Percentiles rank a stretch among this genome's conserved stretches.
phyloP scores from a whole-genome alignment of 1,139 yeast species.

The Meyerozyma athensensis region DNA sequence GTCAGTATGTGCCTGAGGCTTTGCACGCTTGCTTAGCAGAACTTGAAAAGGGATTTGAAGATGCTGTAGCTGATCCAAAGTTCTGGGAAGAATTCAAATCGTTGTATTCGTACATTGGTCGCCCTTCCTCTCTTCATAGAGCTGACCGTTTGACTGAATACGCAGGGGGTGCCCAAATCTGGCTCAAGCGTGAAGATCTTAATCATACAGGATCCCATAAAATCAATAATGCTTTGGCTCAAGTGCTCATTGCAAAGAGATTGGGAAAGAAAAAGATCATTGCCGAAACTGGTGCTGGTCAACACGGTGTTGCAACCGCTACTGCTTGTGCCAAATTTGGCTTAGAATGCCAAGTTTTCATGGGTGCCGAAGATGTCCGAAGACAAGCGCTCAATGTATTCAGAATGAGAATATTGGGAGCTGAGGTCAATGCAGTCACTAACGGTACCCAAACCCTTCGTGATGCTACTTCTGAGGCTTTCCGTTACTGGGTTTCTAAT shows the following conservation, averaged over 20 bases:
- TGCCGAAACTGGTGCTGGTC: slow-evolving; percentile 99
- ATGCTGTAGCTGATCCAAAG: slow-evolving; percentile 78
- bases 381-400: slow-evolving; percentile 97
- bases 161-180: slow-evolving; percentile 95
- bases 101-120: slow-evolving; percentile 83
- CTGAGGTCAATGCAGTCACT: slow-evolving; percentile 86
- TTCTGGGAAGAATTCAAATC: slow-evolving; percentile 92
- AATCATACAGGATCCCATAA: slow-evolving; percentile 98
- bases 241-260: slow-evolving; percentile 85
- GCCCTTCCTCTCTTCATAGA: slow-evolving; percentile 88
- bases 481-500: slow-evolving; percentile 91
- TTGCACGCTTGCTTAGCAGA: slow-evolving; percentile 86
- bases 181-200: slow-evolving; percentile 97
- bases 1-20: slow-evolving; percentile 97
- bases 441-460: slow-evolving; percentile 95
- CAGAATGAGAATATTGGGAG: slow-evolving; percentile 95
- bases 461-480: slow-evolving; percentile 97
- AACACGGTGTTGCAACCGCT: slow-evolving; percentile 99
- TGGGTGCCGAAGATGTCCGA: slow-evolving; percentile 99
- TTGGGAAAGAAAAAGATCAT: slow-evolving; percentile 86
- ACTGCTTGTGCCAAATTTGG: slow-evolving; percentile 99
- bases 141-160: slow-evolving; percentile 87
- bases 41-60: slow-evolving; percentile 81
- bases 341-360: slow-evolving; percentile 87
- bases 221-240: slow-evolving; percentile 94